phyloP scores from a whole-genome alignment of 768 basidiomycete species.

The Kwoniella sp. region DNA sequence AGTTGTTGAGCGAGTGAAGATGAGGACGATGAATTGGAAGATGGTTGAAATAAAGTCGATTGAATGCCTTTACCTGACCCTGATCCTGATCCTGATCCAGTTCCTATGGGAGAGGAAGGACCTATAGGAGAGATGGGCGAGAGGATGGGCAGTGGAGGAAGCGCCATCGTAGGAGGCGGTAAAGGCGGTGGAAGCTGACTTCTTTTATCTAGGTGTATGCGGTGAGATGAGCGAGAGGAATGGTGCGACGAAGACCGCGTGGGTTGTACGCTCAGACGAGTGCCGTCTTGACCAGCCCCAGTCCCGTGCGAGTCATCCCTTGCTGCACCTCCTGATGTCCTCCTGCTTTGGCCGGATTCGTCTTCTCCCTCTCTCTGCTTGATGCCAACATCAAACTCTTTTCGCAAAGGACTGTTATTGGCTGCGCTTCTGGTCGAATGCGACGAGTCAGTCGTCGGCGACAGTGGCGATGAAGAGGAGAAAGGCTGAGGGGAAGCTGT shows the following conservation, averaged over 20 bases:
- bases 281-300: not conserved
- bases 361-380: not conserved
- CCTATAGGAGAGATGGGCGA: slow-evolving; percentile 39
- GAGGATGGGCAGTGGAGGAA: slow-evolving; percentile 35
- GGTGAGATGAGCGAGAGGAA: slow-evolving; percentile 18
- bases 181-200: slow-evolving; percentile 25
- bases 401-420: slow-evolving; percentile 3
- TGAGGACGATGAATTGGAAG: slow-evolving; percentile 16
- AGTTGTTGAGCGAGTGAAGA: slow-evolving; percentile 15
- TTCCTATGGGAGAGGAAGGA: slow-evolving; percentile 2
- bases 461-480: not conserved
- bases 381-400: not conserved
- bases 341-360: not conserved
- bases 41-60: slow-evolving; percentile 15
- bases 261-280: slow-evolving; percentile 11
- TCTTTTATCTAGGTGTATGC: slow-evolving; percentile 8
- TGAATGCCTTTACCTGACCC: slow-evolving; percentile 11
- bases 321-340: not conserved
- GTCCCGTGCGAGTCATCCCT: not conserved
- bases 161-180: slow-evolving; percentile 31
- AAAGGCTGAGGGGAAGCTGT: slow-evolving; percentile 8
- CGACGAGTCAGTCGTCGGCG: not conserved
- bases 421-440: slow-evolving; percentile 1
- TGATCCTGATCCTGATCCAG: slow-evolving; percentile 4
- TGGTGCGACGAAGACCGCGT: slow-evolving; percentile 15